Evolutionary conservation across 2,329 filamentous ascomycete species (phyloP).

Genomic region (Ophiocordyceps polyrhachis-furcata): DNA sequence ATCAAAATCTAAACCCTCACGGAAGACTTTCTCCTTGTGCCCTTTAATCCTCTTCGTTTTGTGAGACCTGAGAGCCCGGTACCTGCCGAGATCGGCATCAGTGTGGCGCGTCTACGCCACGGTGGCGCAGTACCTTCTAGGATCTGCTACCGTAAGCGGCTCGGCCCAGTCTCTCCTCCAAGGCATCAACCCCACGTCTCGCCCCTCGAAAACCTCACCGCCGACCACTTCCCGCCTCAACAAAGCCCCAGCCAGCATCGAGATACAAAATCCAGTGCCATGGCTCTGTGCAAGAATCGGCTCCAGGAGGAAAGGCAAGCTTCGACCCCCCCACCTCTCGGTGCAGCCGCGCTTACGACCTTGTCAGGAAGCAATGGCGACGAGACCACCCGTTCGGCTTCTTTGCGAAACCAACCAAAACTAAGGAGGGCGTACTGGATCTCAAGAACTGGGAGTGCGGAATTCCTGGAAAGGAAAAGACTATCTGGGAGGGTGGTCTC

Average conservation of each 20-base stretch:
- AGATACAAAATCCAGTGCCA: conserved; percentile 25
- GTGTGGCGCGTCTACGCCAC: not conserved
- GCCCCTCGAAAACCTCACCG: not conserved
- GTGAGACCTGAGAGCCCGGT: too few species aligned
- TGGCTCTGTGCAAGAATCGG: conserved; percentile 79
- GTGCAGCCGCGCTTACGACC: conserved; percentile 7
- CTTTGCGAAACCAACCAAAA: conserved; percentile 75
- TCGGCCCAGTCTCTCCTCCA: not conserved
- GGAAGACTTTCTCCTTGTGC: too few species aligned
- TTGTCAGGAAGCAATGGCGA: conserved; percentile 77
- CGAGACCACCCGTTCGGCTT: conserved; percentile 96
- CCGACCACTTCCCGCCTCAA: not conserved
- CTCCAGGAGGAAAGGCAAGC: conserved; percentile 69
- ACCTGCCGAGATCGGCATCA: not conserved
- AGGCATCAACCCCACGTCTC: not conserved
- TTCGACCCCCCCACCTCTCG: not conserved
- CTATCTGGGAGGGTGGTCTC: conserved; percentile 91
- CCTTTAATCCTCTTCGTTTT: too few species aligned
- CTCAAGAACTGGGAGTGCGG: conserved; percentile 95
- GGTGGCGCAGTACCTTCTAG: not conserved
- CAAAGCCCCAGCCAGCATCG: conserved; percentile 1
- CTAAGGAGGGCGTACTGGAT: conserved; percentile 63
- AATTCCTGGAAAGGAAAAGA: conserved; percentile 89
- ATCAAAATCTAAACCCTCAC: too few species aligned
- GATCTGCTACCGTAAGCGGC: not conserved